Percentiles rank a stretch among this genome's conserved stretches.
Evolutionary conservation across 768 basidiomycete species (phyloP).

Genomic region (Hericium alpestre): DNA sequence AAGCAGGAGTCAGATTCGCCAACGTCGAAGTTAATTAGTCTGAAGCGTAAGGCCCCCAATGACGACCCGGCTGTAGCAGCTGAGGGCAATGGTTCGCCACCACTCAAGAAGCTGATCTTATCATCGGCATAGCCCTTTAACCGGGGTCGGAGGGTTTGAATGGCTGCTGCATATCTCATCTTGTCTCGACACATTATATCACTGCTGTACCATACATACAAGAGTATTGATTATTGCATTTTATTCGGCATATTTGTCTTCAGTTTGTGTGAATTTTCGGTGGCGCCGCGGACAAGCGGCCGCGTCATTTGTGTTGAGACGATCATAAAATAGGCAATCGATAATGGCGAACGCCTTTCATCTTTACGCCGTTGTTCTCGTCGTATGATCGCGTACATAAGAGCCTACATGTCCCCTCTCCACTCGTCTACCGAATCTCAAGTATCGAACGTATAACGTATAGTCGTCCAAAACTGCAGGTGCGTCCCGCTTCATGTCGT

Average conservation of each 20-base stretch:
- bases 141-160: background rate
- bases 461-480: background rate
- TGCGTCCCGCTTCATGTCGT: background rate
- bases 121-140: constrained; percentile 14
- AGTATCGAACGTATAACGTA: too few relatives aligned
- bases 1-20: constrained; percentile 35
- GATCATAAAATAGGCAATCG: background rate
- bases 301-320: too few relatives aligned
- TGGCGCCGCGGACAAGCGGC: too few relatives aligned
- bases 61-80: constrained; percentile 12
- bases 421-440: too few relatives aligned
- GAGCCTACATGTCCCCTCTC: too few relatives aligned
- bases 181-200: constrained; percentile 5
- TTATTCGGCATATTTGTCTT: constrained; percentile 2
- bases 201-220: constrained; percentile 10
- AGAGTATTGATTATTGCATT: constrained; percentile 19
- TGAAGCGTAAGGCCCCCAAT: constrained; percentile 69
- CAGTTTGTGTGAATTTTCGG: too few relatives aligned
- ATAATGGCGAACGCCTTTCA: too few relatives aligned
- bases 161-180: background rate
- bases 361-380: too few relatives aligned
- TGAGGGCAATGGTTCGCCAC: constrained; percentile 44
- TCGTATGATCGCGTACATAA: too few relatives aligned
- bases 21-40: constrained; percentile 39
- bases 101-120: constrained; percentile 57